Base-by-base conservation (phyloP, 257 asterid species). In the Striga asiatica region DNA sequence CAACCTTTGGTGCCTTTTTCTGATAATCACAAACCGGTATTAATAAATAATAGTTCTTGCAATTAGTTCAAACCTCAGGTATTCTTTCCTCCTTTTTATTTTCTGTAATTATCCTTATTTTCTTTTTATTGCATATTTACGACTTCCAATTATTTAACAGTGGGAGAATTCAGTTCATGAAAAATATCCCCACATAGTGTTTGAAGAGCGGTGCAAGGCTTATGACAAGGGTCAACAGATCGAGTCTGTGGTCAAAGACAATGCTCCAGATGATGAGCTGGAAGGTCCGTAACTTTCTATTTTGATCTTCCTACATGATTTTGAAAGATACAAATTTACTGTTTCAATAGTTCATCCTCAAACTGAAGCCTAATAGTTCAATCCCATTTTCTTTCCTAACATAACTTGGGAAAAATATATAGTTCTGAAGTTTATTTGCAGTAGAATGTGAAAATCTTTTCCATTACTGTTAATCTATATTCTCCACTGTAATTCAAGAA, bases 151-250 rank as follows among this genome's bases (percentile, higher is more conserved):
- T 66, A 61, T 59, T 61, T 50, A 45, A 54, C 76, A 92, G 99
- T 88, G 99, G 99, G 94, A 82, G 75, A 89, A 83, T 67, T 76
- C 75, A 5, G 49, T 76, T 66, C 80, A 75, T 64, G 94, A 81
- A 49, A 92, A 85, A 60, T 92, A 92, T 76, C 99, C 99, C 23
- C 99, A 92, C 58, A 66, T 88, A 14, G 99, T 92, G 71, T 78
- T 81, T 55, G 94, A 88, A 77, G 99, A 92, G 62, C 99, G 69
- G 60, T 92, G 94, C 92, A 88, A 88, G 69, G 94, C 94, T 21
- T 69, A 60, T 54, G 86, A 75, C 65, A 67, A 53, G 41, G 95
- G 77, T 56, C 78, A 48, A 58, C 35, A 69, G 9, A 88, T 77
- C 39, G 70, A 79, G 47, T 68, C 83, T 51, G 56, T 67, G 14